phyloP scores from a whole-genome alignment of 345 rosid species.

The Dipteronia sinensis region DNA sequence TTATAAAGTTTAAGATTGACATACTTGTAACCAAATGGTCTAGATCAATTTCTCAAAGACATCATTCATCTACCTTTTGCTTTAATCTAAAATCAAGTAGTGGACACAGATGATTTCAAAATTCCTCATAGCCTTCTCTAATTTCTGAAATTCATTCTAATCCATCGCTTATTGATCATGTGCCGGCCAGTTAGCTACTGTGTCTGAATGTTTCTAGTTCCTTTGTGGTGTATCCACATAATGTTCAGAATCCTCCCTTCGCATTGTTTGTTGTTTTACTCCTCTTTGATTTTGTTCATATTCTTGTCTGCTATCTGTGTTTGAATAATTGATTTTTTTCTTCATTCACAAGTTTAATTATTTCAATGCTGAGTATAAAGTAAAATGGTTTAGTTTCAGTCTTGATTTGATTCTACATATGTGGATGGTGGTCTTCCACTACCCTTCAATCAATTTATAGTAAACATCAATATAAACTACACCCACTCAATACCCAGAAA shows the following conservation, averaged over 20 bases:
- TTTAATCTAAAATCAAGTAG: neutral
- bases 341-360: neutral
- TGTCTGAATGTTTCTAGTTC: neutral
- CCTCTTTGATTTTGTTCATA: too few species aligned
- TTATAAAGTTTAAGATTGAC: neutral
- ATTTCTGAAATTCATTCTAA: neutral
- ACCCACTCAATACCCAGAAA: neutral
- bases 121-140: neutral
- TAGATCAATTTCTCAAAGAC: too few species aligned
- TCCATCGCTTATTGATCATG: too few species aligned
- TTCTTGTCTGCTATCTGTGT: neutral
- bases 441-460: neutral
- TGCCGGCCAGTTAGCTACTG: neutral
- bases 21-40: neutral
- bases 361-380: neutral
- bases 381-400: neutral
- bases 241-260: neutral
- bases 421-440: neutral
- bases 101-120: neutral
- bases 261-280: neutral
- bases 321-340: too few species aligned
- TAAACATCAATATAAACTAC: neutral
- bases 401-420: neutral
- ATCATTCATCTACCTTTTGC: neutral
- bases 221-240: neutral